phyloP scores from a whole-genome alignment of 768 basidiomycete species.

The Infundibulicybe gibba region DNA sequence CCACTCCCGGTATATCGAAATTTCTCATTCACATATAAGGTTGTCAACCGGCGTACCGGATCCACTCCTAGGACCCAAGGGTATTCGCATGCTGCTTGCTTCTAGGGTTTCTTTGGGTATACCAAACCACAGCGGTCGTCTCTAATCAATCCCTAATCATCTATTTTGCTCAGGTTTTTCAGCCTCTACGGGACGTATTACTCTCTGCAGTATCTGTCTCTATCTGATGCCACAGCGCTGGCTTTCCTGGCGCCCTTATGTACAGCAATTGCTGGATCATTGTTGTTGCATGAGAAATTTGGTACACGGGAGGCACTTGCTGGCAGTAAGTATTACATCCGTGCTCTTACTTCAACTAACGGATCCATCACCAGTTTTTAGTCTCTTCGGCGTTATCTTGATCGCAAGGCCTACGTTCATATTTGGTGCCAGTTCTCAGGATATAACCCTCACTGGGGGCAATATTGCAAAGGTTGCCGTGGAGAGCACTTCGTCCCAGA shows the following conservation, averaged over 20 bases:
- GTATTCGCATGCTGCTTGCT: slow-evolving; percentile 53
- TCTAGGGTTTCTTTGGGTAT: slow-evolving; percentile 60
- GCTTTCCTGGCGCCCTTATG: slow-evolving; percentile 71
- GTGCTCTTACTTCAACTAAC: neutral
- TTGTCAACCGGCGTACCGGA: slow-evolving; percentile 38
- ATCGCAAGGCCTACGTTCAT: slow-evolving; percentile 60
- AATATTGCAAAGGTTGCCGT: neutral
- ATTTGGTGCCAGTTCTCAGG: slow-evolving; percentile 34
- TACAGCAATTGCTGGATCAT: slow-evolving; percentile 57
- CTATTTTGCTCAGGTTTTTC: slow-evolving; percentile 28
- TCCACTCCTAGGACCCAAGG: slow-evolving; percentile 68
- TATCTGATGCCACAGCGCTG: slow-evolving; percentile 77
- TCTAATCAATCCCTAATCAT: neutral
- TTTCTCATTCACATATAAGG: slow-evolving; percentile 13
- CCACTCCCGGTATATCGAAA: neutral
- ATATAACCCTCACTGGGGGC: neutral
- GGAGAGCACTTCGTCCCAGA: slow-evolving; percentile 24
- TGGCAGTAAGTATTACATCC: slow-evolving; percentile 25
- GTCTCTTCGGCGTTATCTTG: slow-evolving; percentile 57
- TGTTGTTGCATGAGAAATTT: slow-evolving; percentile 61
- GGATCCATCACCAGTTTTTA: slow-evolving; percentile 27
- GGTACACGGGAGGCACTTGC: slow-evolving; percentile 51
- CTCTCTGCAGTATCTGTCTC: slow-evolving; percentile 68
- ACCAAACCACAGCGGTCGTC: neutral
- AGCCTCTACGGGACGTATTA: slow-evolving; percentile 58